phyloP scores from a whole-genome alignment of 192 early-diverging fungal species.

The Dissophora globulifera region DNA sequence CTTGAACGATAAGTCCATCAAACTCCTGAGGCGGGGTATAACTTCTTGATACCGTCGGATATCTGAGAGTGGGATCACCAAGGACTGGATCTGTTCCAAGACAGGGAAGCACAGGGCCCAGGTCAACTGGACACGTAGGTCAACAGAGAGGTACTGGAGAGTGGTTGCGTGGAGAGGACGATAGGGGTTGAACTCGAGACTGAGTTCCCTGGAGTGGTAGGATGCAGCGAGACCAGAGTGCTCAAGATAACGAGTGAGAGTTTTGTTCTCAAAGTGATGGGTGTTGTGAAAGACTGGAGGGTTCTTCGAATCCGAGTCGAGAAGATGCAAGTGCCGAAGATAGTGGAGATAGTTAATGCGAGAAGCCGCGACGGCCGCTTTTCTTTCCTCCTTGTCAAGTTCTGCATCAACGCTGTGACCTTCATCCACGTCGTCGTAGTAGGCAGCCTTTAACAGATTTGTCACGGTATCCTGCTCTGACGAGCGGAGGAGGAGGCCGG shows the following conservation, averaged over 20 bases:
- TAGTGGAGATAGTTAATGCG: constrained; percentile 24
- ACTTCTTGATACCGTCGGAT: not conserved
- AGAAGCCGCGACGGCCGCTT: not conserved
- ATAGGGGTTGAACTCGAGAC: constrained; percentile 23
- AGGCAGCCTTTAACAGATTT: not conserved
- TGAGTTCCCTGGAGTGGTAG: not conserved
- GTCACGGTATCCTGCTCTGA: not conserved
- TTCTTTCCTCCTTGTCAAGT: not conserved
- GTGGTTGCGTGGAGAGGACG: not conserved
- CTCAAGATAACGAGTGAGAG: not conserved
- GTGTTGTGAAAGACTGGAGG: not conserved
- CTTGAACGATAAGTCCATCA: constrained; percentile 10
- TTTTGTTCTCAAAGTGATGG: not conserved
- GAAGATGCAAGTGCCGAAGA: constrained; percentile 9
- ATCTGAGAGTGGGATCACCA: constrained; percentile 25
- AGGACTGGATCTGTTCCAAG: constrained; percentile 10
- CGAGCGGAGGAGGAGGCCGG: not conserved
- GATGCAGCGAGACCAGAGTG: not conserved
- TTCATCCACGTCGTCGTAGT: not conserved
- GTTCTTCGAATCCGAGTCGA: not conserved
- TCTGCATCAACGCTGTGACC: not conserved
- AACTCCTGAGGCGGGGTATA: constrained; percentile 7
- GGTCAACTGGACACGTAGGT: constrained; percentile 8
- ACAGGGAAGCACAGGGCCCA: constrained; percentile 17
- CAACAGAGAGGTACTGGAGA: constrained; percentile 3